Evolutionary conservation across 305 asterid species (phyloP), one percentile per base, ranked within the genome.

Genomic region (Fraxinus nigra): DNA sequence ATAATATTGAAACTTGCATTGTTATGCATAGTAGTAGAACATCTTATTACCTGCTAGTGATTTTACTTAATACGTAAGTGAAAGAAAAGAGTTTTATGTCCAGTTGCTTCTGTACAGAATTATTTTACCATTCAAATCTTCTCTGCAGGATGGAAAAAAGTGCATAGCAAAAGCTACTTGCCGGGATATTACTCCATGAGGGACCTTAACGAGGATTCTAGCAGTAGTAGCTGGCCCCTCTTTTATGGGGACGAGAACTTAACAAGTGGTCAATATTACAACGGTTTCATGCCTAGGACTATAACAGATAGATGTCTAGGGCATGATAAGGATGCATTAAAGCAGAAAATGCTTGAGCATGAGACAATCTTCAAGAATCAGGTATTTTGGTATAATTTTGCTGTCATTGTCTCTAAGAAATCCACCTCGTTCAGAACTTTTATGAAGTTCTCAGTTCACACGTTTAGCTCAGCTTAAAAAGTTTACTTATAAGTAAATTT

Each of bases 291-390:
- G 67, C 93, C 89, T 40, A 91, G 91, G 81, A 81, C 88, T 61
- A 67, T 78, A 22, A 33, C 86, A 54, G 94, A 93, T 80, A 86
- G 89, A 76, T 83, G 88, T 88, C 90, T 91, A 56, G 90, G 91
- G 18, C 85, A 83, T 85, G 96, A 91, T 67, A 94, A 91, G 90
- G 95, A 93, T 85, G 87, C 89, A 77, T 77, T 95, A 80, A 95
- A 94, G 92, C 98, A 90, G 86, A 94, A 89, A 85, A 95, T 95
- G 93, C 93, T 95, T 34, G 97, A 95, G 79, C 99, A 95, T 26
- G 99, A 95, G 89, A 92, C 94, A 24, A 87, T 92, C 81, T 95
- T 95, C 84, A 89, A 86, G 89, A 88, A 90, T 83, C 99, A 95
- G 97, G 99, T 93, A 87, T 70, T 56, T 78, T 24, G 43, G 34